Evolutionary conservation across 2,329 filamentous ascomycete genomes (phyloP), one percentile per base, ranked within the genome.

Genomic region (Pseudogymnoascus sp.): DNA sequence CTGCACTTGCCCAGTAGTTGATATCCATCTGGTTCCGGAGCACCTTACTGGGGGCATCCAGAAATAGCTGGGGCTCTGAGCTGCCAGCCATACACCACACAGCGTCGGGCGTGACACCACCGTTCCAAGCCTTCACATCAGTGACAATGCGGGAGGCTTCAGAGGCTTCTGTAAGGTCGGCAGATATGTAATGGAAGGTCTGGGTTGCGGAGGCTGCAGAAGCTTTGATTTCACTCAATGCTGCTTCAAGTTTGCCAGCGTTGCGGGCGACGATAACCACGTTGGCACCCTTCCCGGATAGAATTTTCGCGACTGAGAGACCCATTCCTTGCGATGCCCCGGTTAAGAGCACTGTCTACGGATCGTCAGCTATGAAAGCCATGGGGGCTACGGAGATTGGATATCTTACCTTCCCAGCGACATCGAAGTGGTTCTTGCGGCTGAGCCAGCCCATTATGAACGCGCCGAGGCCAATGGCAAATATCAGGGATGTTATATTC

Each of bases 241-340:
- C 88, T 38, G 80, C 79, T 68, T 90, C 80, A 23, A 99, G 89
- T 74, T 93, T 96, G 64, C 78, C 78, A 11, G 84, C 79, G 68
- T 88, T 90, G 62, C 95, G 89, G 13, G 93, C 88, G 60, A 97
- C 88, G 67, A 97, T 86, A 66, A 96, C 85, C 63, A 99, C 75
- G 75, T 92, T 91, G 65, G 95, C 93, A 56, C 95, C 95, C 75
- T 92, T 93, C 60, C 83, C 79, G 2, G 93, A 83, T 50, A 99
- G 84, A 68, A 92, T 82, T 61, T 85, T 82, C 4, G 88, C 92
- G 19, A 88, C 84, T 61, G 86, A 85, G 69, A 87, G 86, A 65
- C 95, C 95, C 88, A 97, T 91, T 64, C 95, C 95, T 72, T 97
- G 90, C 0, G 95, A 97, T 33, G 88, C 92, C 56, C 95, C 95